Percentiles rank a stretch among this genome's conserved stretches.
Evolutionary conservation across 1,284 basidiomycete genomes (phyloP).

Genomic region (Ganoderma meredithae): DNA sequence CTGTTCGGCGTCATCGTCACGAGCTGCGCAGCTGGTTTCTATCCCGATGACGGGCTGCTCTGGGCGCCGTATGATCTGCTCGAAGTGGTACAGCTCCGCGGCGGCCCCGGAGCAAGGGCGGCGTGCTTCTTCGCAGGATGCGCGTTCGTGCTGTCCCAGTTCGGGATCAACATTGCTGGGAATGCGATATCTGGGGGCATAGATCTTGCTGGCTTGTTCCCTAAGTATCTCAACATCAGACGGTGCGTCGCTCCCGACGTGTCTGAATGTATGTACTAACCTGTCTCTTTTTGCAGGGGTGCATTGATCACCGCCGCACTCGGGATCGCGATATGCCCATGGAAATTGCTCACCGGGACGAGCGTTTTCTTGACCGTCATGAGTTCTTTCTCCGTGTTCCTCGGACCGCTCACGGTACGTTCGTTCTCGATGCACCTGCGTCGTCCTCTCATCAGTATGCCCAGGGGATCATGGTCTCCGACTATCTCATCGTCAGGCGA

Average conservation of each 20-base stretch:
- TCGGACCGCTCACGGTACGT: constrained; percentile 32
- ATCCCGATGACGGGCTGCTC: constrained; percentile 28
- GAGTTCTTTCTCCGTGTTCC: constrained; percentile 34
- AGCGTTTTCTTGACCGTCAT: constrained; percentile 34
- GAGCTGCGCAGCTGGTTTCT: constrained; percentile 30
- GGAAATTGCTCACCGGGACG: constrained; percentile 33
- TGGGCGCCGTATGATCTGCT: constrained; percentile 35
- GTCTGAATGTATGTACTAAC: background rate
- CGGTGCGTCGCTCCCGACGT: constrained; percentile 10
- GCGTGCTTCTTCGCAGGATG: constrained; percentile 35
- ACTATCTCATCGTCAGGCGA: constrained; percentile 32
- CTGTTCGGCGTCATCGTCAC: constrained; percentile 34
- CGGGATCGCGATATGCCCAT: constrained; percentile 33
- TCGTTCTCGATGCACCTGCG: background rate
- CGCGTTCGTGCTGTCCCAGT: constrained; percentile 33
- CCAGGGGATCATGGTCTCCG: constrained; percentile 32
- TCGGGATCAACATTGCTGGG: constrained; percentile 35
- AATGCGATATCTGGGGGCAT: constrained; percentile 34
- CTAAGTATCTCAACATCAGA: constrained; percentile 34
- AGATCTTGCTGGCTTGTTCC: constrained; percentile 32
- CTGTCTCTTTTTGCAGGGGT: constrained; percentile 14
- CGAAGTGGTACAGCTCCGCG: constrained; percentile 27
- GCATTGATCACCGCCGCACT: constrained; percentile 30
- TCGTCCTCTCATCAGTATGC: too few relatives aligned
- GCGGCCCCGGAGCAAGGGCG: constrained; percentile 31